Evolutionary conservation across 164 flowering plant genomes (phyloP), one percentile per base, ranked within the genome.

Genomic region (Vitis amurensis): DNA sequence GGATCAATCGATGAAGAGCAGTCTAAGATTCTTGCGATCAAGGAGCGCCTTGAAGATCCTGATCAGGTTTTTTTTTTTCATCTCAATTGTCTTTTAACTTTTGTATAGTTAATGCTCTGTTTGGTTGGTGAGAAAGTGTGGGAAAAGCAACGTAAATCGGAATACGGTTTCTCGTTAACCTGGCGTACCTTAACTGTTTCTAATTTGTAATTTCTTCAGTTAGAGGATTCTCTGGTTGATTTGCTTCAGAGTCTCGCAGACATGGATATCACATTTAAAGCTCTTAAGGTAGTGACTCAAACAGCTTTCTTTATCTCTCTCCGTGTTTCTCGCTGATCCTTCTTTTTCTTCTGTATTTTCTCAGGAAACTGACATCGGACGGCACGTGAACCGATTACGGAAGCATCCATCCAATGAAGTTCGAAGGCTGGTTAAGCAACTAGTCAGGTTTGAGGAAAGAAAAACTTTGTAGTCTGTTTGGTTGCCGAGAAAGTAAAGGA

Each of bases 341-440:
- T 50, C 16, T 14, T 50, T 15, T 51, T 14, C 51, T 5, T 51
- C 11, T 37, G 48, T 68, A 50, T 23, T 59, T 51, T 67, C 58
- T 55, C 64, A 95, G 99, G 98, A 91, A 70, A 91, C 98, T 62
- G 98, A 93, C 71, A 86, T 93, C 6, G 98, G 97, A 47, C 87
- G 97, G 75, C 86, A 89, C 79, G 93, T 93, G 74, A 93, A 86
- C 72, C 75, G 78, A 55, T 81, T 91, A 74, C 64, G 95, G 73
- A 93, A 91, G 82, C 90, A 91, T 76, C 55, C 88, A 0, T 88
- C 98, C 0, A 76, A 67, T 30, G 90, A 89, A 58, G 93, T 96
- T 8, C 73, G 88, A 70, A 76, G 84, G 83, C 78, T 96, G 76
- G 99, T 88, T 74, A 96, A 96, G 82, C 86, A 76, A 47, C 90